phyloP scores from a whole-genome alignment of 441 rosid genomes.

The Arabidopsis lyrata region DNA sequence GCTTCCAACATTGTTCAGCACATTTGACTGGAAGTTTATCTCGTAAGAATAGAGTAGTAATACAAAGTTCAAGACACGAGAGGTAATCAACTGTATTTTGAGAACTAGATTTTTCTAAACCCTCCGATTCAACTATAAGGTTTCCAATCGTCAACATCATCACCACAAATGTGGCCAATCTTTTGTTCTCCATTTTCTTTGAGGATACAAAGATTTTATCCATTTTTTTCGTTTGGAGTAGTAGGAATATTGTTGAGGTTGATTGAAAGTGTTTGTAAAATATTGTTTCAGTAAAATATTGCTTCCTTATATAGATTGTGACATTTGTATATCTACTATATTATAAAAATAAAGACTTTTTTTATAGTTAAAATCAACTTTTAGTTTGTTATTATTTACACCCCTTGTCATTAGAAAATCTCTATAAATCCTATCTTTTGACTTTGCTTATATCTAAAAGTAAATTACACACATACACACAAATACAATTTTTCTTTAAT shows the following conservation, averaged over 20 bases:
- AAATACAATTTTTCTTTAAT: too few species aligned
- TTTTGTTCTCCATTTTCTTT: slow-evolving; percentile 18
- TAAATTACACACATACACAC: too few species aligned
- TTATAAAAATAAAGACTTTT: too few species aligned
- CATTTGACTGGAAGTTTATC: background rate
- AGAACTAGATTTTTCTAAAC: background rate
- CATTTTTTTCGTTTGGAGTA: background rate
- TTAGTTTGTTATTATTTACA: background rate
- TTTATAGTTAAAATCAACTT: background rate
- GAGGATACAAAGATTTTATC: background rate
- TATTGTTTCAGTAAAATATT: background rate
- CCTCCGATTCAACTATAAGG: background rate
- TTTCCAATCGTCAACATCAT: slow-evolving; percentile 15
- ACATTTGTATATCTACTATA: background rate
- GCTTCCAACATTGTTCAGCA: background rate
- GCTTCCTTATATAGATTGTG: background rate
- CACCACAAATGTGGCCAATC: background rate
- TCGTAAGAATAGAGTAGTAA: background rate
- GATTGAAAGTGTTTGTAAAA: background rate
- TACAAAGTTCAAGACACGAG: background rate
- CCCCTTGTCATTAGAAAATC: background rate
- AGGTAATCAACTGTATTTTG: background rate
- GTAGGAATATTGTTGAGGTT: too few species aligned
- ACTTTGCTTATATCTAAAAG: too few species aligned
- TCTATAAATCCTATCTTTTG: too few species aligned